Evolutionary conservation across 179 eudicot genomes (phyloP), one percentile per base, ranked within the genome.

Genomic region (Carnegiea gigantea): DNA sequence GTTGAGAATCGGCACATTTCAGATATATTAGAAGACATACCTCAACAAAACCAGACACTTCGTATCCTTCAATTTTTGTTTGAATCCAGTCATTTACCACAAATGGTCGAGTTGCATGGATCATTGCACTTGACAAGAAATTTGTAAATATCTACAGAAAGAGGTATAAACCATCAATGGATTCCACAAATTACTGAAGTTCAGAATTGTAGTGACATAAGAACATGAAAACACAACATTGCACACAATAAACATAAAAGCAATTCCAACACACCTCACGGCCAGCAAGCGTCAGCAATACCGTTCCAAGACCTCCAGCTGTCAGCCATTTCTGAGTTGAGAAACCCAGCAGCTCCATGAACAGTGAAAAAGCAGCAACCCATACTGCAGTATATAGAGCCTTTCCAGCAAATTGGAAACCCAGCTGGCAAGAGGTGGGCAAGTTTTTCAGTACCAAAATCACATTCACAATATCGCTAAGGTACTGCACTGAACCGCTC

Each of bases 271-370:
- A 85, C 73, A 95, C 99, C 98, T 95, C 98, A 74, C 99, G 99
- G 76, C 99, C 99, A 82, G 99, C 97, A 84, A 95, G 98, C 51
- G 99, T 95, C 53, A 94, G 89, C 87, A 95, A 85, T 12, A 95
- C 98, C 60, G 99, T 95, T 82, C 99, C 99, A 85, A 95, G 97
- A 77, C 99, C 99, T 81, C 99, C 98, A 82, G 99, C 99, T 71
- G 99, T 95, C 46, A 95, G 82, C 95, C 93, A 95, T 85, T 84
- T 95, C 85, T 94, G 99, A 73, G 99, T 94, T 59, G 97, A 92
- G 85, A 95, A 94, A 77, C 99, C 99, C 81, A 94, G 86, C 88
- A 95, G 86, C 89, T 95, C 99, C 97, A 94, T 91, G 86, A 94
- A 95, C 86, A 95, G 87, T 76, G 97, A 89, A 85, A 88, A 87